Base-by-base conservation (phyloP, 345 rosid species). In the Boechera divaricarpa region DNA sequence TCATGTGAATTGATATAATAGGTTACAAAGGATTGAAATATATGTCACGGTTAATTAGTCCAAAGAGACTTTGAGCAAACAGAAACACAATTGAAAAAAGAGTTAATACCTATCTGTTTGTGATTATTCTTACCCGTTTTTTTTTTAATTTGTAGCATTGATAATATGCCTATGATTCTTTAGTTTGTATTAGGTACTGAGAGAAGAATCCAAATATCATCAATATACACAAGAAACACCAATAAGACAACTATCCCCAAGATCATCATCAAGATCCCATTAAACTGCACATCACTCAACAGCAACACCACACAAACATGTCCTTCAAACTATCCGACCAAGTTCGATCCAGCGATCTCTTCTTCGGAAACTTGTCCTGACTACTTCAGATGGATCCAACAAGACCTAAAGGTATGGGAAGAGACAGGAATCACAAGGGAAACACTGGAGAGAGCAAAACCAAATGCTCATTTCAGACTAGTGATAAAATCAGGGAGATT, bases 341-440 rank as follows among this genome's bases (percentile, higher is more conserved):
- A 35, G 24, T 79, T 38, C 10, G 6, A 68, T 5, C 73, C 10
- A 13, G 9, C 1, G 9, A 65, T 13, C 10, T 61, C 63, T 42
- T 54, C 72, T 42, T n/a, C 80, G 4, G 53, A 52, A 12, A 58
- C 82, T 1, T 90, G 96, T 63, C 91, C 96, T 0, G 86, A 86
- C 57, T 87, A 88, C 84, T 88, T 90, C 86, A 69, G 82, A 28
- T 90, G 91, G 92, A 90, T 90, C 73, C 84, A 82, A 41, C 78
- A 67, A 69, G 89, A 90, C 70, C 70, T 90, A 18, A 63, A 52
- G 72, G 86, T 82, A 1, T 90, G 92, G 96, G 72, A 78, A 55
- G 45, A 52, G 6, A 67, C 84, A 1, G 87, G 90, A 7, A 84
- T 90, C 73, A 82, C 87, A 6, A 80, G 88, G n/a, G 85, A 84